Conservation (phyloP, 1,284 basidiomycete species). For the Taiwanofungus camphoratus region DNA sequence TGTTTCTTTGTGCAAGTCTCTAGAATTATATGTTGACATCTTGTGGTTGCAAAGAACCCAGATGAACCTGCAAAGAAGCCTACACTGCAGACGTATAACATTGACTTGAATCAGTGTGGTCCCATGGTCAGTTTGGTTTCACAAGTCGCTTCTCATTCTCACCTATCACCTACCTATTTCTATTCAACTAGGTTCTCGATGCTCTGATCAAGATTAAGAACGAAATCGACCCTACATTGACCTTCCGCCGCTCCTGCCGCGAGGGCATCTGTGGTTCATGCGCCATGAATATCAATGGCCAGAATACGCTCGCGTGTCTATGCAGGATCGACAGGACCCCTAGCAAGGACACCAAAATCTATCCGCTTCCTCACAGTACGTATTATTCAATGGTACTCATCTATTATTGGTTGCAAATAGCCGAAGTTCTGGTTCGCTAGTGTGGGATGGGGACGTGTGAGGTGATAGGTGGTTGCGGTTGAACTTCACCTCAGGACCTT, state of each 20-base stretch:
- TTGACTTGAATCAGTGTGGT: conserved; percentile 93
- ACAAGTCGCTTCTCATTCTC: conserved; percentile 1
- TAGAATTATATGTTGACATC: not conserved
- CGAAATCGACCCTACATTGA: conserved; percentile 93
- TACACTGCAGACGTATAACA: conserved; percentile 83
- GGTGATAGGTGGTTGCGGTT: too few relatives aligned
- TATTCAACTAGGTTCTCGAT: conserved; percentile 70
- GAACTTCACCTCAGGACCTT: too few relatives aligned
- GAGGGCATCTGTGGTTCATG: conserved; percentile 99
- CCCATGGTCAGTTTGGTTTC: conserved; percentile 71
- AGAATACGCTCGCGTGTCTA: conserved; percentile 96
- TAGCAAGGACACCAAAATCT: conserved; percentile 82
- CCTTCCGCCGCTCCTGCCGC: conserved; percentile 94
- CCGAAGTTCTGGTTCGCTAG: too few relatives aligned
- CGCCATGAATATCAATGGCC: conserved; percentile 98
- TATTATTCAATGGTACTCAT: too few relatives aligned
- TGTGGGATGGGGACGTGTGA: too few relatives aligned
- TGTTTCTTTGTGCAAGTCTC: conserved; percentile 8
- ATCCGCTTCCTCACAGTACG: conserved; percentile 97
- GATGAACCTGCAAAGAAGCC: conserved; percentile 94
- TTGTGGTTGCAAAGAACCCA: conserved; percentile 66
- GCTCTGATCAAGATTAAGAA: conserved; percentile 99
- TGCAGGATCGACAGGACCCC: conserved; percentile 87
- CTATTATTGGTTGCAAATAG: too few relatives aligned
- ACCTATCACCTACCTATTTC: conserved; percentile 42